A percentile compares a stretch with the other conserved stretches of the same genome.
Evolutionary conservation across 2,329 filamentous ascomycete genomes (phyloP).

Genomic region (Myriosclerotinia scirpicola): DNA sequence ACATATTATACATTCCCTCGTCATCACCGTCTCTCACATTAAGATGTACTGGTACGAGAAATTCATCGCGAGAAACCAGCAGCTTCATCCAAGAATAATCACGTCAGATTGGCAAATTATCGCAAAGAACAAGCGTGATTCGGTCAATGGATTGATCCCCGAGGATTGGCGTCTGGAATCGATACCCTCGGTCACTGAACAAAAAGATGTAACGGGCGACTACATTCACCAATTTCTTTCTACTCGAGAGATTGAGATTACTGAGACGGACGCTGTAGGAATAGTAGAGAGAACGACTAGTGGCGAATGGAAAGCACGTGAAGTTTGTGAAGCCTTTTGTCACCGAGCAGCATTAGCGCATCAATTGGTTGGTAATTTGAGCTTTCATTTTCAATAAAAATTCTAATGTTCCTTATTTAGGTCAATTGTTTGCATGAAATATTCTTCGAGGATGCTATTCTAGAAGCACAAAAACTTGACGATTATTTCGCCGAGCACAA

Average conservation of each 20-base stretch:
- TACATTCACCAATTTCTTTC: slow-evolving; percentile 58
- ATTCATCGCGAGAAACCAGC: neutral
- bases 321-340: slow-evolving; percentile 54
- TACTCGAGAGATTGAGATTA: slow-evolving; percentile 57
- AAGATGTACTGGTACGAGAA: slow-evolving; percentile 7
- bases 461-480: slow-evolving; percentile 53
- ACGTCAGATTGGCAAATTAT: slow-evolving; percentile 48
- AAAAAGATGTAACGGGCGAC: slow-evolving; percentile 55
- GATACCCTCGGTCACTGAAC: slow-evolving; percentile 44
- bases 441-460: slow-evolving; percentile 54
- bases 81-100: neutral
- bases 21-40: neutral
- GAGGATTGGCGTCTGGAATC: slow-evolving; percentile 53
- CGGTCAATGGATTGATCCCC: slow-evolving; percentile 55
- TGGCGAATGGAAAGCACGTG: slow-evolving; percentile 57
- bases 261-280: slow-evolving; percentile 57
- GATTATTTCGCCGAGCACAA: slow-evolving; percentile 47
- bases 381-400: slow-evolving; percentile 43
- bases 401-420: slow-evolving; percentile 44
- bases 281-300: slow-evolving; percentile 55
- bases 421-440: slow-evolving; percentile 60
- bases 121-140: slow-evolving; percentile 54
- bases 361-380: slow-evolving; percentile 54
- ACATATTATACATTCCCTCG: slow-evolving; percentile 11
- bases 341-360: slow-evolving; percentile 56